A percentile compares a stretch with the other conserved stretches of the same genome.
Evolutionary conservation across 2,329 filamentous ascomycete species (phyloP).

Genomic region (Diaporthe capsici): DNA sequence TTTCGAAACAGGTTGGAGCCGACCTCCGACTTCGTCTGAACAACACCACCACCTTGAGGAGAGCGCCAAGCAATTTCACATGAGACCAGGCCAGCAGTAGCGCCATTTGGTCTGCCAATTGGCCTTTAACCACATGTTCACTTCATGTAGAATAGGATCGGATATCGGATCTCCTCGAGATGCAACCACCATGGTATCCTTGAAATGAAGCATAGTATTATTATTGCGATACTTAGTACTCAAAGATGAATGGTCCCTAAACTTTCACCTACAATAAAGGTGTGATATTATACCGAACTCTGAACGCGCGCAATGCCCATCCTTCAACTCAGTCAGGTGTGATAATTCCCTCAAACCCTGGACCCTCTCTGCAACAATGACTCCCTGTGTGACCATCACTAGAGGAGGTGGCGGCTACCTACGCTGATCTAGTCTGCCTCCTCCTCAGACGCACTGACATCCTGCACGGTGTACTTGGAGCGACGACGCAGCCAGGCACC

Average conservation of each 20-base stretch:
- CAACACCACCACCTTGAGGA: background rate
- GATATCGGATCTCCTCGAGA: too few species aligned
- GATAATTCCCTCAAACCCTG: too few species aligned
- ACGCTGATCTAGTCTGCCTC: background rate
- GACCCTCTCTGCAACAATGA: too few species aligned
- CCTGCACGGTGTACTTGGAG: conserved; percentile 29
- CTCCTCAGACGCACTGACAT: background rate
- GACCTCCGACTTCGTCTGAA: conserved; percentile 30
- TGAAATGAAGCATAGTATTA: background rate
- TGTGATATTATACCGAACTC: background rate
- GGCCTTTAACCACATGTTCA: background rate
- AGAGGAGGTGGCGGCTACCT: background rate
- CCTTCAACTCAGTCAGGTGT: background rate
- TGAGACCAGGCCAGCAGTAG: background rate
- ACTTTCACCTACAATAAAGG: background rate
- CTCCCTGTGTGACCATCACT: background rate
- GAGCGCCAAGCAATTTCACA: conserved; percentile 28
- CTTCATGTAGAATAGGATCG: background rate
- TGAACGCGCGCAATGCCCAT: background rate
- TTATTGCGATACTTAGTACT: background rate
- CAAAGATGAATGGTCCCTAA: background rate
- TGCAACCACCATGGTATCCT: background rate
- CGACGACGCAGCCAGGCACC: conserved; percentile 20
- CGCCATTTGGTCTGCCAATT: background rate
- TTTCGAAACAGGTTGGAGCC: conserved; percentile 28